These are phyloP conservation scores for Nitzschia putrida DNA, from an alignment of 108 stramenopile species.

Conservation along the genomic window DNA sequence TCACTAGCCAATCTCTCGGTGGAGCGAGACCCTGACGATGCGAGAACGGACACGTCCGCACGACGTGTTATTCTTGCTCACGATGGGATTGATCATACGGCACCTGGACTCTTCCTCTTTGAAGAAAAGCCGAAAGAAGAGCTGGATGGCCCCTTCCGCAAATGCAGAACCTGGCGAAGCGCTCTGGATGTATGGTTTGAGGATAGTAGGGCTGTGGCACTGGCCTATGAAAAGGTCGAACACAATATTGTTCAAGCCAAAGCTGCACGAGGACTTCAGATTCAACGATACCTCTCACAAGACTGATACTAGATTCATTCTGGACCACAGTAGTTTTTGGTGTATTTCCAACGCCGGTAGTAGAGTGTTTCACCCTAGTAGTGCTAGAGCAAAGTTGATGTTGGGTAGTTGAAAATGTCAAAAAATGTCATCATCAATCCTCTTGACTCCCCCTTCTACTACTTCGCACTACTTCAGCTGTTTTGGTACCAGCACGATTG, in stretches of 20 bases:
- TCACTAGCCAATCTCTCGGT: conserved; percentile 51
- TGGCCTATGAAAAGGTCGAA: conserved; percentile 45
- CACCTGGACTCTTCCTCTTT: conserved; percentile 68
- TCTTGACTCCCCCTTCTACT: no score
- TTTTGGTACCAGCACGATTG: no score
- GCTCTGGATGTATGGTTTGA: conserved; percentile 88
- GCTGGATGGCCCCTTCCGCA: conserved; percentile 19
- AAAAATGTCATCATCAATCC: no score
- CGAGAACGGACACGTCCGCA: conserved; percentile 58
- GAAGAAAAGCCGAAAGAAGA: conserved; percentile 36
- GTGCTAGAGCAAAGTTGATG: no score
- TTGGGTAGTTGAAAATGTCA: no score
- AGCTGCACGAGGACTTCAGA: conserved; percentile 22
- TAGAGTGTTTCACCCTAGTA: no score
- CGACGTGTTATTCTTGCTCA: conserved; percentile 67
- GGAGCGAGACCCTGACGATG: conserved; percentile 48
- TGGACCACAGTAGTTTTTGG: no score
- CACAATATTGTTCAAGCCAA: conserved; percentile 25
- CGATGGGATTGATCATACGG: conserved; percentile 49
- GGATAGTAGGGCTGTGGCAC: conserved; percentile 59
- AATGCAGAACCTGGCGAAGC: conserved; percentile 31
- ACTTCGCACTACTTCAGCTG: no score
- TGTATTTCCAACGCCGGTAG: no score
- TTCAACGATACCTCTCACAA: conserved; percentile 29
- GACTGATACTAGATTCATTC: not conserved